phyloP scores from a whole-genome alignment of 1,284 basidiomycete species.

The Apiotrichum gamsii region DNA sequence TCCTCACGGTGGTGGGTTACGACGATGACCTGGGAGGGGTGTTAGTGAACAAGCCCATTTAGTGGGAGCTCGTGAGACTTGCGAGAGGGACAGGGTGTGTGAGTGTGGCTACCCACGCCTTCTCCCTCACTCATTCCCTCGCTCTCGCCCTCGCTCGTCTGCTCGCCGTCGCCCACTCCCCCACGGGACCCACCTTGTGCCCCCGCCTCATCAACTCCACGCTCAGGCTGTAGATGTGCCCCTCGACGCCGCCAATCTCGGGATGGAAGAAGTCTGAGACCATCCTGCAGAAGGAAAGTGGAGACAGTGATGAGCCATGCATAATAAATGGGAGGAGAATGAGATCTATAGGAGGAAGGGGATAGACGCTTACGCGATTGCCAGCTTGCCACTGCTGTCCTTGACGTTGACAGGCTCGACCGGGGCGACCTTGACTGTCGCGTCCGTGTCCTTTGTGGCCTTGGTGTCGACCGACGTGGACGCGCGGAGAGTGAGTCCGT shows the following conservation, averaged over 20 bases:
- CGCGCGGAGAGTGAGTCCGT: too few relatives aligned
- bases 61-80: too few relatives aligned
- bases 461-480: neutral
- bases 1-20: constrained; percentile 87
- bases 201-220: constrained; percentile 75
- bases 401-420: neutral
- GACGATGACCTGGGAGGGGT: constrained; percentile 66
- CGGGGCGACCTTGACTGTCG: too few relatives aligned
- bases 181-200: constrained; percentile 67
- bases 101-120: too few relatives aligned
- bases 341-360: neutral
- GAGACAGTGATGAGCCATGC: constrained; percentile 27
- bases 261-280: constrained; percentile 97
- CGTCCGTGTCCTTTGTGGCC: neutral
- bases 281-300: constrained; percentile 52
- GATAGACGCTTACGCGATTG: constrained; percentile 24
- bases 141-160: too few relatives aligned
- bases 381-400: constrained; percentile 9
- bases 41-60: too few relatives aligned
- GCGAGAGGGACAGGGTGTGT: too few relatives aligned
- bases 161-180: too few relatives aligned
- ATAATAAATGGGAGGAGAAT: constrained; percentile 12
- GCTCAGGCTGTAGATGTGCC: constrained; percentile 88
- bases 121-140: neutral
- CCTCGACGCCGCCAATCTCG: constrained; percentile 91